Conservation (phyloP, 208 protist species). For the Balamuthia mandrillaris region DNA sequence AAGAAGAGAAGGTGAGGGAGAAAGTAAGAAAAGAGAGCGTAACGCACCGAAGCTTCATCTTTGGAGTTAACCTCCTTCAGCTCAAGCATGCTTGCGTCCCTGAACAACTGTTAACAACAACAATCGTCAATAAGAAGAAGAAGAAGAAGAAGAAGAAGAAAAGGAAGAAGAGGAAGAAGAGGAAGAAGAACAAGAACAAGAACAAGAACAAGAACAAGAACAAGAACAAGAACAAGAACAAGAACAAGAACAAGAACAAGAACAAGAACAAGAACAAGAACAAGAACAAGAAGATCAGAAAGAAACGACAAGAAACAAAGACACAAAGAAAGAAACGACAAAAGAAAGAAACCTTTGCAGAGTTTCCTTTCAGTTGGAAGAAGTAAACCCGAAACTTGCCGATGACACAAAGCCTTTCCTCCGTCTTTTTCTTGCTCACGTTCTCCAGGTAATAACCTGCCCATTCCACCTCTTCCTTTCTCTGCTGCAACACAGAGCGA, state of each 20-base stretch:
- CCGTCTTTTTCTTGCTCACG: slow-evolving; percentile 53
- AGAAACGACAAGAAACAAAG: too few species aligned
- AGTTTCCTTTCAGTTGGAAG: neutral
- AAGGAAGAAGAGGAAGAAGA: neutral
- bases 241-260: neutral
- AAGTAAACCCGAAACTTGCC: slow-evolving; percentile 50
- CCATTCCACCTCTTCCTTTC: slow-evolving; percentile 38
- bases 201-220: neutral
- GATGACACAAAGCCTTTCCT: slow-evolving; percentile 47
- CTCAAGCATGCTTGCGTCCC: slow-evolving; percentile 46
- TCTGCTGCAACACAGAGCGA: slow-evolving; percentile 32
- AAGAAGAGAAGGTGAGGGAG: too few species aligned
- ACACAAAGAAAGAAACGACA: too few species aligned
- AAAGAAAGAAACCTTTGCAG: neutral
- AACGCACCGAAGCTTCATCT: slow-evolving; percentile 31
- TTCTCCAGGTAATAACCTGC: slow-evolving; percentile 38
- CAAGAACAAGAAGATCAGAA: neutral
- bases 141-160: neutral
- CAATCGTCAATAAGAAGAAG: neutral
- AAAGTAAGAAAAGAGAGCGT: neutral
- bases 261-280: neutral
- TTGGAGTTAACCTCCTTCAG: slow-evolving; percentile 46
- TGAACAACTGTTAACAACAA: slow-evolving; percentile 33
- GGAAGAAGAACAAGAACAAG: neutral
- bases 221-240: neutral